Percentiles rank a stretch among this genome's conserved stretches.
These are phyloP conservation scores for Cryphonectria carpinicola DNA, from an alignment of 2,329 filamentous ascomycete genomes.

Conservation along the genomic window DNA sequence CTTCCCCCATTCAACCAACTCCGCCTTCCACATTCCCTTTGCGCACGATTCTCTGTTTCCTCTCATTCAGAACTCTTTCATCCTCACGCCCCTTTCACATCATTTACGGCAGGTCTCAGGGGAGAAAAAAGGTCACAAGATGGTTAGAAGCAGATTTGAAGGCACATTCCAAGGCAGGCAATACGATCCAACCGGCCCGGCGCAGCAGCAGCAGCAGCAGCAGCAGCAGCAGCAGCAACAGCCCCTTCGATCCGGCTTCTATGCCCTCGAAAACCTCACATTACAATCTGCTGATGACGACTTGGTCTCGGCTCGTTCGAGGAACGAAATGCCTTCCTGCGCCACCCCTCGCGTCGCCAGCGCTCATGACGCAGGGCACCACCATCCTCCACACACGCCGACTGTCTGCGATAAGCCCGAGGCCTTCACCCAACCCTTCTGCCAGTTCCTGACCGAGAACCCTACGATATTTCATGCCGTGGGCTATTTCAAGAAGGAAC, in stretches of 20 bases:
- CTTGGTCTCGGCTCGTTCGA: not conserved
- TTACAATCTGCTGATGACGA: not conserved
- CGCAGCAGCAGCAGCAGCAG: slow-evolving; percentile 1
- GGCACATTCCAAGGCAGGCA: not conserved
- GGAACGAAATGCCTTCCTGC: not conserved
- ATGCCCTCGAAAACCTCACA: slow-evolving; percentile 31
- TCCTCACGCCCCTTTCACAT: not conserved
- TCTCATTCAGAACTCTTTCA: not conserved
- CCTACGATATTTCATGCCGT: slow-evolving; percentile 95
- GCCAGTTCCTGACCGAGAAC: slow-evolving; percentile 84
- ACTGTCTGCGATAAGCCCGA: slow-evolving; percentile 51
- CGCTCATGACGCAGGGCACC: not conserved
- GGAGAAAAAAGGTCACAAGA: not conserved
- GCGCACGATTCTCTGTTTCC: not conserved
- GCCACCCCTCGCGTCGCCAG: not conserved
- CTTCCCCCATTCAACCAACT: not conserved
- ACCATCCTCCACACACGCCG: not conserved
- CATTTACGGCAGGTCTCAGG: not conserved
- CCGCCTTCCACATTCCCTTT: not conserved
- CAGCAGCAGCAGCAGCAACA: not conserved
- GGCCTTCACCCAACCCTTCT: slow-evolving; percentile 81
- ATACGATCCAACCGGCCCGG: not conserved
- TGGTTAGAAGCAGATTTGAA: slow-evolving; percentile 9
- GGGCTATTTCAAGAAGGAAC: slow-evolving; percentile 73
- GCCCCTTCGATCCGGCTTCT: slow-evolving; percentile 35